A percentile compares a stretch with the other conserved stretches of the same genome.
These are phyloP conservation scores for Aureobasidium sp. DNA, from an alignment of 2,329 filamentous ascomycete species.

Conservation along the genomic window DNA sequence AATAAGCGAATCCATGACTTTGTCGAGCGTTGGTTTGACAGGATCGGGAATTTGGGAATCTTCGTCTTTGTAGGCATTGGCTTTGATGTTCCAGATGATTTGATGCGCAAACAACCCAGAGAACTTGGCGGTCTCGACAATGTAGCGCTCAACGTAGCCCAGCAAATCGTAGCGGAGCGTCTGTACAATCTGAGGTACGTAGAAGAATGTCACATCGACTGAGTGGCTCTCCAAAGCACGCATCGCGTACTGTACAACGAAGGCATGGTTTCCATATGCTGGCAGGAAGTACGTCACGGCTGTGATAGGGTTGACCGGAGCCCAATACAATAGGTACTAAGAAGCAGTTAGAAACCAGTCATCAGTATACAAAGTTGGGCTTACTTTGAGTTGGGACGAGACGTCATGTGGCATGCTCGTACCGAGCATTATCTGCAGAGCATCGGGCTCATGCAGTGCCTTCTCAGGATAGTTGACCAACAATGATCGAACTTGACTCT, in stretches of 20 bases:
- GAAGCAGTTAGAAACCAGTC: neutral
- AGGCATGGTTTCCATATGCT: conserved; percentile 82
- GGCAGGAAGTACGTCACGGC: conserved; percentile 91
- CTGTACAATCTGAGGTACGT: conserved; percentile 96
- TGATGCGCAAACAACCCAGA: conserved; percentile 99
- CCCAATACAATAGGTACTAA: conserved; percentile 83
- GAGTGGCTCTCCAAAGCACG: conserved; percentile 87
- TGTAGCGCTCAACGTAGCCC: conserved; percentile 93
- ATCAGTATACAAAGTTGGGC: neutral
- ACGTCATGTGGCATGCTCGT: conserved; percentile 70
- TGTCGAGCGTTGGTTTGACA: conserved; percentile 88
- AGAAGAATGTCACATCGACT: conserved; percentile 97
- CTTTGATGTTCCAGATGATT: conserved; percentile 99
- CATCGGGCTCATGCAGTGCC: conserved; percentile 73
- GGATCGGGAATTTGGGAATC: conserved; percentile 84
- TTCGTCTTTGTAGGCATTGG: conserved; percentile 96
- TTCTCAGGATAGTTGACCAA: conserved; percentile 78
- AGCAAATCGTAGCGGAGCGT: conserved; percentile 85
- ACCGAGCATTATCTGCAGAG: conserved; percentile 74
- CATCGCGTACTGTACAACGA: conserved; percentile 94
- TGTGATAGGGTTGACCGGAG: conserved; percentile 83
- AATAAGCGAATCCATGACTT: conserved; percentile 78
- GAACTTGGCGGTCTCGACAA: conserved; percentile 91
- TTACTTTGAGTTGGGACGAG: conserved; percentile 67
- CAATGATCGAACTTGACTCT: conserved; percentile 69